These are phyloP conservation scores for Malassezia nana DNA, from an alignment of 1,284 basidiomycete genomes.

Conservation along the genomic window DNA sequence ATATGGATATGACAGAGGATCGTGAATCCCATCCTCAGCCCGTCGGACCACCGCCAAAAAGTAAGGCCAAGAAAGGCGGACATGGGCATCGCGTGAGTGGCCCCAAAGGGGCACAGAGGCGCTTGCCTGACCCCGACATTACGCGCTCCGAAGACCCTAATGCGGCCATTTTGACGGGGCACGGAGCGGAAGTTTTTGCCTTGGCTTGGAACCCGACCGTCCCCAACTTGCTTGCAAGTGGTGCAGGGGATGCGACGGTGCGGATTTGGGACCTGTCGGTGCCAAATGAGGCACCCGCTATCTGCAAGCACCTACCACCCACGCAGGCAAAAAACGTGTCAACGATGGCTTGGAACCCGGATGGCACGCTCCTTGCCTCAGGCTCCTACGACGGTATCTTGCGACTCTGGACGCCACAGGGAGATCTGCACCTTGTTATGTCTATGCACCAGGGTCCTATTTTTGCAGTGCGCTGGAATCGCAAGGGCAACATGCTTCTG, in stretches of 20 bases:
- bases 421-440: constrained; percentile 47
- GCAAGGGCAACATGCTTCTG: constrained; percentile 42
- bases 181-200: constrained; percentile 43
- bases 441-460: constrained; percentile 49
- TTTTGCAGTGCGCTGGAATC: constrained; percentile 46
- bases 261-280: constrained; percentile 45
- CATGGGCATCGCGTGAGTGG: background rate
- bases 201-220: constrained; percentile 48
- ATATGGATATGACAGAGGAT: background rate
- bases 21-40: background rate
- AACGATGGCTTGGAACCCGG: constrained; percentile 47
- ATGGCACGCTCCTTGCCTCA: constrained; percentile 44
- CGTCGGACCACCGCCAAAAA: background rate
- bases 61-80: constrained; percentile 1
- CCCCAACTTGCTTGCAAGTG: constrained; percentile 42
- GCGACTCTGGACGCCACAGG: constrained; percentile 47
- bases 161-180: constrained; percentile 32
- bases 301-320: constrained; percentile 46
- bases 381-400: constrained; percentile 48
- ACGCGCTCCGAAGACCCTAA: background rate
- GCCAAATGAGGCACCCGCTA: constrained; percentile 25
- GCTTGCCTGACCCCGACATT: background rate
- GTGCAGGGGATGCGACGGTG: constrained; percentile 47
- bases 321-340: constrained; percentile 45
- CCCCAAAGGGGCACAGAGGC: background rate